Conservation (phyloP, 2,329 filamentous ascomycete species). For the Stachybotrys echinatus region DNA sequence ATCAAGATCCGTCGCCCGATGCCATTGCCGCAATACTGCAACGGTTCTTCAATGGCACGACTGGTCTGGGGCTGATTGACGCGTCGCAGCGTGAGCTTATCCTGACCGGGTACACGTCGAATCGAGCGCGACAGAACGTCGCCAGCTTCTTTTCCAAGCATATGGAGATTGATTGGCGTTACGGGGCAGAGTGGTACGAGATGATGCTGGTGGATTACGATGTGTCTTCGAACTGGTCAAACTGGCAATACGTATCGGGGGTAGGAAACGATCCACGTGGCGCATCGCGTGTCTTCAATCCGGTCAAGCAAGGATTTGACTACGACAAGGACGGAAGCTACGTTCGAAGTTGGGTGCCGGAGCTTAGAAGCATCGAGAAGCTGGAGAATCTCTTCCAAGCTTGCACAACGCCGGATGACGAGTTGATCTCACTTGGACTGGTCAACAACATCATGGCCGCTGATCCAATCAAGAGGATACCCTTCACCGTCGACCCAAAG, state of each 20-base stretch:
- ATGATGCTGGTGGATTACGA: conserved; percentile 71
- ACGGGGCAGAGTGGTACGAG: conserved; percentile 81
- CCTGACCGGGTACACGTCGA: conserved; percentile 73
- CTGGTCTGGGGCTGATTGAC: conserved; percentile 73
- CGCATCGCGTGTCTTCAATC: conserved; percentile 71
- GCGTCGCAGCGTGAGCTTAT: conserved; percentile 70
- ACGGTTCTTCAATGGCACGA: conserved; percentile 61
- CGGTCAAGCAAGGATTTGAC: conserved; percentile 73
- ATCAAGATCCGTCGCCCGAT: conserved; percentile 34
- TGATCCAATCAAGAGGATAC: conserved; percentile 58
- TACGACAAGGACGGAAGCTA: conserved; percentile 69
- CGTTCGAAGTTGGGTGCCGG: conserved; percentile 67
- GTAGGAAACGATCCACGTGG: conserved; percentile 75
- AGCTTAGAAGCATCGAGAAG: conserved; percentile 50
- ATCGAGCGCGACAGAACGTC: conserved; percentile 71
- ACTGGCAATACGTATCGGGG: conserved; percentile 78
- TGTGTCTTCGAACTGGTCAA: conserved; percentile 70
- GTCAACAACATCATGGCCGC: conserved; percentile 59
- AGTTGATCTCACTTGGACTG: conserved; percentile 52
- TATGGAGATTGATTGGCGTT: conserved; percentile 70
- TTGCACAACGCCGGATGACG: conserved; percentile 57
- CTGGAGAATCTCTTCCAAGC: conserved; percentile 62
- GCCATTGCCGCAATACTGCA: conserved; percentile 44
- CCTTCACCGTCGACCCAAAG: conserved; percentile 54
- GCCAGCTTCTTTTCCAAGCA: conserved; percentile 71